Evolutionary conservation across 2,329 filamentous ascomycete species (phyloP).

Genomic region (Talaromyces rugulosus): DNA sequence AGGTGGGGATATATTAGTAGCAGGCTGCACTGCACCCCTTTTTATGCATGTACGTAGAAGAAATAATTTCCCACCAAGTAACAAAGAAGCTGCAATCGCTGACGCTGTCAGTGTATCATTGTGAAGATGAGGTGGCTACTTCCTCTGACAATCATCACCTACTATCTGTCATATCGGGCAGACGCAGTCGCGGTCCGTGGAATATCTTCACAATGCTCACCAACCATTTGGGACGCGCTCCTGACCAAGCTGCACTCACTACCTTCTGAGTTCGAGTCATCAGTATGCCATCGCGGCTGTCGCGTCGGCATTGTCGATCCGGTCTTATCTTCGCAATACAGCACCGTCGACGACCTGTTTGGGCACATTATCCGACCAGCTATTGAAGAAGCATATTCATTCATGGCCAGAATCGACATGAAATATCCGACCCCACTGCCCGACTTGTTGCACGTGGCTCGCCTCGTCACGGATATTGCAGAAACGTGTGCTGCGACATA

Average conservation of each 20-base stretch:
- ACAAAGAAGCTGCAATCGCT: neutral
- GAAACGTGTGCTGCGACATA: neutral
- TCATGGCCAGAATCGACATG: neutral
- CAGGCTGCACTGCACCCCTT: neutral
- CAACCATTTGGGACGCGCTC: neutral
- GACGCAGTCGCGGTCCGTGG: neutral
- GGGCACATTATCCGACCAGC: neutral
- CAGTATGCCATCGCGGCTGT: neutral
- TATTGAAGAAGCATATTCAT: neutral
- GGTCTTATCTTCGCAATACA: neutral
- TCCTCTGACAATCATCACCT: neutral
- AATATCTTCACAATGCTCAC: neutral
- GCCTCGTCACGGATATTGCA: neutral
- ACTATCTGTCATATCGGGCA: neutral
- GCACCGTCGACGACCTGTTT: neutral
- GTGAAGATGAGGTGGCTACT: neutral
- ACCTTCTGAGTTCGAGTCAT: neutral
- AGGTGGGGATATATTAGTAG: neutral
- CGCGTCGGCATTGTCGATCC: neutral
- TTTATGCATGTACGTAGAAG: neutral
- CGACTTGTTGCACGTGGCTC: neutral
- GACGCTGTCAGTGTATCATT: neutral
- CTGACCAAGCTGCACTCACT: neutral
- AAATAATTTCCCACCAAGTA: neutral
- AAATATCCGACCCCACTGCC: neutral